Evolutionary conservation across 345 rosid species (phyloP).

Genomic region (Syzygium aromaticum): DNA sequence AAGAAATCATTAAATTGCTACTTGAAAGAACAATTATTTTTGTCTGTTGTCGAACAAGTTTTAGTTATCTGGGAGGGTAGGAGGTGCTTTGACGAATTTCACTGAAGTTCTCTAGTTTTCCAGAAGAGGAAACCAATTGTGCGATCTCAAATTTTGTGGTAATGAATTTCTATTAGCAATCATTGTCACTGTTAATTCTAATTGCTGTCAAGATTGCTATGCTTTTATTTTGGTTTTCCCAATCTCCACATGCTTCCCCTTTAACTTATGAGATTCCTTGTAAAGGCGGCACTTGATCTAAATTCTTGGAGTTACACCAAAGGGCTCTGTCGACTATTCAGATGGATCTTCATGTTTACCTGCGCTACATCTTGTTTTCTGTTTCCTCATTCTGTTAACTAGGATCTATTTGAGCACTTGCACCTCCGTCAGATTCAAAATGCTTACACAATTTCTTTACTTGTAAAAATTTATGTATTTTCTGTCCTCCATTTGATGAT

Average conservation of each 20-base stretch:
- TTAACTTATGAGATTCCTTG: background rate
- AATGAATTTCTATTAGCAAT: background rate
- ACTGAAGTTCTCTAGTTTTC: background rate
- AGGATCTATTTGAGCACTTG: background rate
- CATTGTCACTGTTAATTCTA: background rate
- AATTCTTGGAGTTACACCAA: background rate
- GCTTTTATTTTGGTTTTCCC: background rate
- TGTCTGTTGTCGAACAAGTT: background rate
- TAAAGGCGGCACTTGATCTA: background rate
- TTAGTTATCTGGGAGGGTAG: background rate
- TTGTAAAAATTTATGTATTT: background rate
- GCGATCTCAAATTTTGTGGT: background rate
- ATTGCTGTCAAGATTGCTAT: background rate
- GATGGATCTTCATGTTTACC: background rate
- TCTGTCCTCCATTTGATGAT: background rate
- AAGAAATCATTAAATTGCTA: background rate
- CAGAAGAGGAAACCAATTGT: background rate
- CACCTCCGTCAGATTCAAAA: background rate
- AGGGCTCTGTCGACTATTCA: background rate
- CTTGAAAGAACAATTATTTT: background rate
- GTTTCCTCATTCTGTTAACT: background rate
- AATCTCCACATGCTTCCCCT: background rate
- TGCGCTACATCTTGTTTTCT: background rate
- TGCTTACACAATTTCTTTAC: background rate
- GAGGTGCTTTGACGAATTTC: background rate